Conservation (phyloP, 75 land plant genomes). For the Chamaecyparis obtusa region DNA sequence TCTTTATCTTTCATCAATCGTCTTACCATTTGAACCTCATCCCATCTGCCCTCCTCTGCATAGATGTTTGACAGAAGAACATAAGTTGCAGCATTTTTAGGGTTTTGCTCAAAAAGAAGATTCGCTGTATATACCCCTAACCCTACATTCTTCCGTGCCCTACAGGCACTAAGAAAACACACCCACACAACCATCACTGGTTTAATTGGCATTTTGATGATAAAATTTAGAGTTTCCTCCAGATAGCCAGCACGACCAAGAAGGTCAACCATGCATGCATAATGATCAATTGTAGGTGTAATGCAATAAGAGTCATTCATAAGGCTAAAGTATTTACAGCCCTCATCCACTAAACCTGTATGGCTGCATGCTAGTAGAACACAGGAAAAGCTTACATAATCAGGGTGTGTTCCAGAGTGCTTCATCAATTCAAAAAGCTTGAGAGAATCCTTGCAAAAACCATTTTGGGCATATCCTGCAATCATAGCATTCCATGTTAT, state of each 20-base stretch:
- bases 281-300: too few relatives aligned
- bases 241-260: too few relatives aligned
- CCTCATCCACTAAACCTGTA: constrained; percentile 22
- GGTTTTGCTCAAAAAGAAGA: not conserved
- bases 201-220: constrained; percentile 11
- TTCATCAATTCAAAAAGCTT: constrained; percentile 18
- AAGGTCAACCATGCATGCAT: too few relatives aligned
- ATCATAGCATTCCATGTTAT: constrained; percentile 21
- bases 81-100: constrained; percentile 13
- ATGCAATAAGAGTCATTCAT: constrained; percentile 10
- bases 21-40: constrained; percentile 4
- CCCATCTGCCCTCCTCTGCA: constrained; percentile 12
- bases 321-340: not conserved
- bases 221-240: too few relatives aligned
- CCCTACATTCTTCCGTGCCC: constrained; percentile 11
- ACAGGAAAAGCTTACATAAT: constrained; percentile 15
- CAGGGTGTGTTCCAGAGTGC: constrained; percentile 14
- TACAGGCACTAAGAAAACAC: constrained; percentile 20
- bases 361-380: constrained; percentile 17
- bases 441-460: constrained; percentile 10
- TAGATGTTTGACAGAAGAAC: constrained; percentile 22
- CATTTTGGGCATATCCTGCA: constrained; percentile 25
- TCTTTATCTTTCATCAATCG: not conserved
- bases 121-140: constrained; percentile 16
- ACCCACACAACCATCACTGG: not conserved